These are phyloP conservation scores for Petunia axillaris DNA, from an alignment of 257 asterid species.

Conservation along the genomic window DNA sequence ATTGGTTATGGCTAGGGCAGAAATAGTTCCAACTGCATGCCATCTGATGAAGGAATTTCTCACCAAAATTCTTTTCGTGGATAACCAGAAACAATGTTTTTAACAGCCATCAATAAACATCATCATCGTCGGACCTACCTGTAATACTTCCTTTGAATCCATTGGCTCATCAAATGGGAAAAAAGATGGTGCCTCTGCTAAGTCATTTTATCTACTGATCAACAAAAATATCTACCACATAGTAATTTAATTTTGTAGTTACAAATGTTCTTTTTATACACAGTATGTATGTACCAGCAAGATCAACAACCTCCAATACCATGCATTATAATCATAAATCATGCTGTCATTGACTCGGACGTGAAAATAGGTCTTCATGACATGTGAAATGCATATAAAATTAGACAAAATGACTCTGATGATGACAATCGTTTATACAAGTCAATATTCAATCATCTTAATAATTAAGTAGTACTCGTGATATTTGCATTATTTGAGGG, in stretches of 20 bases:
- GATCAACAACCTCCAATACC: background rate
- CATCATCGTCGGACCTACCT: conserved; percentile 11
- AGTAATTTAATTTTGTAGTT: background rate
- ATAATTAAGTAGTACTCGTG: background rate
- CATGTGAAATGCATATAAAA: background rate
- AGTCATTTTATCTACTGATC: background rate
- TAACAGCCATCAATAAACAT: conserved; percentile 11
- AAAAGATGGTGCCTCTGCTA: background rate
- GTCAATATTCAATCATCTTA: background rate
- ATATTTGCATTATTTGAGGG: background rate
- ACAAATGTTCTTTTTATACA: background rate
- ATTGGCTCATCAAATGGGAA: background rate
- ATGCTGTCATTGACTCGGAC: background rate
- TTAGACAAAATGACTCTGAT: background rate
- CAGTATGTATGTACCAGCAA: background rate
- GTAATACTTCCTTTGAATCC: conserved; percentile 16
- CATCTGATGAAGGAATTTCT: background rate
- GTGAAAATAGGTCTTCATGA: background rate
- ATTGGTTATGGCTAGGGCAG: background rate
- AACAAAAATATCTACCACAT: conserved; percentile 25
- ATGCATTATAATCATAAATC: background rate
- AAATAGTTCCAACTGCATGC: background rate
- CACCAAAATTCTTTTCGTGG: conserved; percentile 2
- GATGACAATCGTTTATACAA: background rate
- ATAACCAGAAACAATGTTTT: conserved; percentile 1